These are phyloP conservation scores for Metschnikowia amazonensis DNA, from an alignment of 805 yeast genomes.

Conservation along the genomic window DNA sequence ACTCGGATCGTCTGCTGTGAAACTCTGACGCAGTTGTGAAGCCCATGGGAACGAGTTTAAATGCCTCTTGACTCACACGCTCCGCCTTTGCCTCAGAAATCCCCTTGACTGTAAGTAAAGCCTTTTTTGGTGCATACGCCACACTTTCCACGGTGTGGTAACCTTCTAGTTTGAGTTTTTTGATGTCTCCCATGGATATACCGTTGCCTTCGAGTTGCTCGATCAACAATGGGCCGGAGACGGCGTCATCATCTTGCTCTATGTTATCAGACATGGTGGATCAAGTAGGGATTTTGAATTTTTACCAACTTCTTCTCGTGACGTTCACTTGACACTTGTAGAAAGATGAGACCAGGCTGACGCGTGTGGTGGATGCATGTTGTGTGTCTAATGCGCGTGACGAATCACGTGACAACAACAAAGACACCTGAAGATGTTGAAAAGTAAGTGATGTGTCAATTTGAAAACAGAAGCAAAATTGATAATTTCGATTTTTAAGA, in stretches of 20 bases:
- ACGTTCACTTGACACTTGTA: neutral
- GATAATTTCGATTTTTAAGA: neutral
- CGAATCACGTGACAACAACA: neutral
- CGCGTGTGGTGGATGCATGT: neutral
- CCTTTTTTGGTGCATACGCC: slow-evolving; percentile 88
- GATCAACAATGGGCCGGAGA: slow-evolving; percentile 55
- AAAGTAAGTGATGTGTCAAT: neutral
- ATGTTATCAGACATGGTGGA: slow-evolving; percentile 12
- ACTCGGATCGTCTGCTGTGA: slow-evolving; percentile 82
- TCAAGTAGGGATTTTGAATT: neutral
- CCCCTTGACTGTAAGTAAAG: slow-evolving; percentile 75
- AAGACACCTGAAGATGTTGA: neutral
- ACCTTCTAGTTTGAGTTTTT: slow-evolving; percentile 78
- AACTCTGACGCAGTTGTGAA: slow-evolving; percentile 96
- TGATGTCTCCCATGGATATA: slow-evolving; percentile 71
- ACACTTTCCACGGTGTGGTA: slow-evolving; percentile 86
- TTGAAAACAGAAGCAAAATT: neutral
- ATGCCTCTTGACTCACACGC: slow-evolving; percentile 73
- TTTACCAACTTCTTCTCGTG: neutral
- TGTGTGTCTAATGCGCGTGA: neutral
- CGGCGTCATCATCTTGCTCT: slow-evolving; percentile 46
- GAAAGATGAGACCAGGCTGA: neutral
- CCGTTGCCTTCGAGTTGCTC: slow-evolving; percentile 75
- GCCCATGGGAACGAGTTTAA: slow-evolving; percentile 88
- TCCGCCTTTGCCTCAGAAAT: slow-evolving; percentile 96